These are phyloP conservation scores for Lipomyces japonicus DNA, from an alignment of 805 yeast species.

Conservation along the genomic window DNA sequence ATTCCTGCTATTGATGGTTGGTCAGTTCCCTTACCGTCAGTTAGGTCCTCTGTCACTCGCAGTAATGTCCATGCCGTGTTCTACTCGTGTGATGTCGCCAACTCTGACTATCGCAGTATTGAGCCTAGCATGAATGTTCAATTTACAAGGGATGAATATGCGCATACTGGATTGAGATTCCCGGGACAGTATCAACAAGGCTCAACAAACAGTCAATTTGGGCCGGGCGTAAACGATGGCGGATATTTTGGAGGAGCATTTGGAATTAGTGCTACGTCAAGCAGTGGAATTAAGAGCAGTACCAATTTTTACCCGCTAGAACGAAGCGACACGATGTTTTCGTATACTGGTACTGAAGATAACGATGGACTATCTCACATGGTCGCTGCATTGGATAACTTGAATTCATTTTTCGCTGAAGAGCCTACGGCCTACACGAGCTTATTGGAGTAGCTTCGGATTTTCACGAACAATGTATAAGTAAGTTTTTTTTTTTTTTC, in stretches of 20 bases:
- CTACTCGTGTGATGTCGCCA: conserved; percentile 64
- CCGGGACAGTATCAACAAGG: conserved; percentile 1
- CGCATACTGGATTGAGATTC: conserved; percentile 29
- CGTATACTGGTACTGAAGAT: conserved; percentile 43
- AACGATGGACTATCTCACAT: conserved; percentile 76
- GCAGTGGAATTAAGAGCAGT: conserved; percentile 3
- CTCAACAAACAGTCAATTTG: conserved; percentile 3
- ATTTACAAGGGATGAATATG: conserved; percentile 41
- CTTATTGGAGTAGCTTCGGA: conserved; percentile 12
- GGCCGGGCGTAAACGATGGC: conserved; percentile 18
- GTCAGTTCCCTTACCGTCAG: conserved; percentile 94
- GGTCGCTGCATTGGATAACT: conserved; percentile 88
- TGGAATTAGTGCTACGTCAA: conserved; percentile 8
- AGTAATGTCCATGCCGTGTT: conserved; percentile 95
- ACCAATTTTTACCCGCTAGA: conserved; percentile 30
- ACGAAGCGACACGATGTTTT: conserved; percentile 43
- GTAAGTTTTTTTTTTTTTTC: no score
- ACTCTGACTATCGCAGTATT: conserved; percentile 19
- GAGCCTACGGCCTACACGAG: conserved; percentile 37
- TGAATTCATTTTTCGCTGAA: conserved; percentile 83
- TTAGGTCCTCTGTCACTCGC: conserved; percentile 81
- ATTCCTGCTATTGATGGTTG: conserved; percentile 94
- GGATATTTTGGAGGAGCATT: conserved; percentile 24
- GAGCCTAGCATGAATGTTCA: conserved; percentile 32
- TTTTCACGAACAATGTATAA: no score